Evolutionary conservation across 2,329 filamentous ascomycete genomes (phyloP).

Genomic region (Fusarium gaditjirri): DNA sequence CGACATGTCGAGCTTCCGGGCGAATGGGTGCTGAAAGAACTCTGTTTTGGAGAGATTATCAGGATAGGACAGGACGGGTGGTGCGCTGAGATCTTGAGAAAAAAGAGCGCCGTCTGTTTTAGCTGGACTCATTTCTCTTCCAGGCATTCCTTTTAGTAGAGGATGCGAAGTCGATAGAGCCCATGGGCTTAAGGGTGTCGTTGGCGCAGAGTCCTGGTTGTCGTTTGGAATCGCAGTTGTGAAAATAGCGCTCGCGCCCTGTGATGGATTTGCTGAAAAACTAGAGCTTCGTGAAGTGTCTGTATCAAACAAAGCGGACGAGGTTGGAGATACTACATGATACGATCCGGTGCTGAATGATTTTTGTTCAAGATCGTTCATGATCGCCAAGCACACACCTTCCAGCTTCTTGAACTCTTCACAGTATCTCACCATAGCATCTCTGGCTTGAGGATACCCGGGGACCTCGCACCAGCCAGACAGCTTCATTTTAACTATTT

Average conservation of each 20-base stretch:
- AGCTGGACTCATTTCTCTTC: constrained; percentile 52
- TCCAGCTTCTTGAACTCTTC: constrained; percentile 51
- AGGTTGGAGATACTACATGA: constrained; percentile 4
- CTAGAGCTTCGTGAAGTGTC: constrained; percentile 22
- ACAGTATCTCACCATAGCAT: constrained; percentile 46
- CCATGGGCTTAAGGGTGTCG: neutral
- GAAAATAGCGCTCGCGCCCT: constrained; percentile 1
- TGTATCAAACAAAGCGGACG: constrained; percentile 16
- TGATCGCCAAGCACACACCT: constrained; percentile 42
- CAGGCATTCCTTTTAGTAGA: constrained; percentile 54
- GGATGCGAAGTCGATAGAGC: constrained; percentile 51
- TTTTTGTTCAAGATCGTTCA: constrained; percentile 34
- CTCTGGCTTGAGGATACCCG: constrained; percentile 45
- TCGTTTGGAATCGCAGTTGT: constrained; percentile 14
- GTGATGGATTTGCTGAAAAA: constrained; percentile 1
- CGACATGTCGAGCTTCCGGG: constrained; percentile 44
- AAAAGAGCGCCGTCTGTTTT: constrained; percentile 52
- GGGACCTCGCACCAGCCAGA: constrained; percentile 48
- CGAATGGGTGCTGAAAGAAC: constrained; percentile 53
- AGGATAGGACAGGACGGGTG: constrained; percentile 49
- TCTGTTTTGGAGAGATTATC: constrained; percentile 49
- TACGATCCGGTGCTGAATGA: neutral
- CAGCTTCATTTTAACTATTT: constrained; percentile 47
- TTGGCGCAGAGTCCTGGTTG: neutral
- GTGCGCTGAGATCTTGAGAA: constrained; percentile 45